Percentiles rank a stretch among this genome's conserved stretches.
These are phyloP conservation scores for Candida odintsovae DNA, from an alignment of 805 yeast genomes.

Conservation along the genomic window DNA sequence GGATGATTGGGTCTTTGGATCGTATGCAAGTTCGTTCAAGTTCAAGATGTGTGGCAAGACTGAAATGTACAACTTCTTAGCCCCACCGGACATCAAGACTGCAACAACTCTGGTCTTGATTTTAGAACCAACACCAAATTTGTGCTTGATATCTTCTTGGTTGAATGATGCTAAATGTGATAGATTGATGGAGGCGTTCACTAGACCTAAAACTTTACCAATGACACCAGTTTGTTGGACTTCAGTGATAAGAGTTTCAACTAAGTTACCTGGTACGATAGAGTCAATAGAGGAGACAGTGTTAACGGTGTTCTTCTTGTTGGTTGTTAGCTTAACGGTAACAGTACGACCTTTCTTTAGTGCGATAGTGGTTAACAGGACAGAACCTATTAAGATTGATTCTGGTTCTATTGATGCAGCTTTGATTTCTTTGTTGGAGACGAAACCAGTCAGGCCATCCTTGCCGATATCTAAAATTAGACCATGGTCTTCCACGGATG, in stretches of 20 bases:
- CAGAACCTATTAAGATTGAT: constrained; percentile 52
- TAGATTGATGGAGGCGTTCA: constrained; percentile 63
- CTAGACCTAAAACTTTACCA: constrained; percentile 70
- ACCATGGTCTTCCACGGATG: constrained; percentile 91
- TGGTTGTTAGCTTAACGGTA: constrained; percentile 44
- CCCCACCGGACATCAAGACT: constrained; percentile 42
- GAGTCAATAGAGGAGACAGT: constrained; percentile 72
- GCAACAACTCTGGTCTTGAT: constrained; percentile 69
- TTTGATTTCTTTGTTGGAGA: constrained; percentile 62
- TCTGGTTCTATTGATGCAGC: constrained; percentile 32
- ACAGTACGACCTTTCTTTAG: constrained; percentile 51
- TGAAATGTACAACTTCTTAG: constrained; percentile 60
- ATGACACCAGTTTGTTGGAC: constrained; percentile 56
- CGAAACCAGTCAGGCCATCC: constrained; percentile 56
- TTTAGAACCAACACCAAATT: constrained; percentile 60
- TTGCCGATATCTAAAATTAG: constrained; percentile 67
- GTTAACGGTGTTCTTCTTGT: constrained; percentile 41
- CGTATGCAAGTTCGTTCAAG: constrained; percentile 20
- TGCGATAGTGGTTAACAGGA: constrained; percentile 55
- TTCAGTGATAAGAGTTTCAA: constrained; percentile 65
- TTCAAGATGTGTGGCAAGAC: constrained; percentile 47
- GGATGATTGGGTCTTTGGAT: constrained; percentile 25
- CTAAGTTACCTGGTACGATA: constrained; percentile 77
- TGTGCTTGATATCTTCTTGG: constrained; percentile 48
- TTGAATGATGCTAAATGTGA: constrained; percentile 53